These are phyloP conservation scores for Capsicum chinense DNA, from an alignment of 257 asterid species.

Conservation along the genomic window DNA sequence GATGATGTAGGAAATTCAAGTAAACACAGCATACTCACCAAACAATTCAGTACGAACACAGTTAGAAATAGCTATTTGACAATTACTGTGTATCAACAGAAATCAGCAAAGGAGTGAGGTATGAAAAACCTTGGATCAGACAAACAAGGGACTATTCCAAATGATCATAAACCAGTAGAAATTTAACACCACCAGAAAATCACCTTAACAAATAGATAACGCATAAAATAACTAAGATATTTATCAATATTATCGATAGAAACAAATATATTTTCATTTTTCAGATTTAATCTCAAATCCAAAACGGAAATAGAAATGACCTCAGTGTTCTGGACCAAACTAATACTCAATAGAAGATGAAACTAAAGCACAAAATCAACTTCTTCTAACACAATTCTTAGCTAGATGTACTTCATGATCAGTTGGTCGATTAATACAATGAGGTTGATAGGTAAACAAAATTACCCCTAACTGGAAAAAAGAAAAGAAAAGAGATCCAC, in stretches of 20 bases:
- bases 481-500: no score
- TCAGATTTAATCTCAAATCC: background rate
- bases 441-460: no score
- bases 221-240: background rate
- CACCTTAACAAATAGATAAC: background rate
- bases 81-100: background rate
- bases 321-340: background rate
- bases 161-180: background rate
- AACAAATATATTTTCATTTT: background rate
- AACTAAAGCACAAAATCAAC: no score
- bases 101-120: background rate
- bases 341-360: background rate
- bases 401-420: background rate
- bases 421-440: background rate
- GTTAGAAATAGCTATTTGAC: background rate
- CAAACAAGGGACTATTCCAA: background rate
- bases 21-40: constrained; percentile 1
- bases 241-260: background rate
- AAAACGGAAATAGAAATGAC: background rate
- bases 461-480: no score
- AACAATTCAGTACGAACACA: background rate
- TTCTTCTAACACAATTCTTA: no score
- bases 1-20: background rate
- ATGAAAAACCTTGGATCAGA: background rate
- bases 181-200: background rate